phyloP scores from a whole-genome alignment of 164 flowering plant genomes.

The Cinnamomum chago region DNA sequence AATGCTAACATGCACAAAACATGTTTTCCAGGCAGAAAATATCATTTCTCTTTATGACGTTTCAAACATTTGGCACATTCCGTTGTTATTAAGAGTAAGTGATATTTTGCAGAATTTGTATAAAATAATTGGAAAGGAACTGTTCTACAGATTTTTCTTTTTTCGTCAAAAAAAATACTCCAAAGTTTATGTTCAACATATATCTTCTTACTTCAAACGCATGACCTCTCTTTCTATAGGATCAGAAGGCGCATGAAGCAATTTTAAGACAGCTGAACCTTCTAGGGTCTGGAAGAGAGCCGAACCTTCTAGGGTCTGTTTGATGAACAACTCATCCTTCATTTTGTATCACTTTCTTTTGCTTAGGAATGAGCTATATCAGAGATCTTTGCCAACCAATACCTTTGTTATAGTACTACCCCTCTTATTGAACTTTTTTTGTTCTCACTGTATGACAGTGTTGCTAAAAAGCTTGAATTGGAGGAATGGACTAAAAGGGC shows the following conservation, averaged over 20 bases:
- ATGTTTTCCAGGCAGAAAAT: constrained; percentile 36
- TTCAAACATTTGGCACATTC: constrained; percentile 86
- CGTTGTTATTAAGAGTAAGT: constrained; percentile 74
- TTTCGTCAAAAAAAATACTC: not conserved
- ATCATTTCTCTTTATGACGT: constrained; percentile 81
- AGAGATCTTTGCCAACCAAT: not conserved
- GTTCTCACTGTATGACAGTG: constrained; percentile 32
- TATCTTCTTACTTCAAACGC: not conserved
- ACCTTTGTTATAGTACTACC: not conserved
- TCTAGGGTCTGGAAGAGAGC: constrained; percentile 40
- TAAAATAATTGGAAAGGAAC: not conserved
- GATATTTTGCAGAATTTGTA: not conserved
- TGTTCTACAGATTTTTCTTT: not conserved
- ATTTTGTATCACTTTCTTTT: not conserved
- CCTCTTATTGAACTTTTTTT: constrained; percentile 5
- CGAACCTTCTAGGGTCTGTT: constrained; percentile 72
- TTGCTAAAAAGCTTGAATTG: constrained; percentile 50
- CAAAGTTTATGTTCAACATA: not conserved
- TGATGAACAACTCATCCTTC: constrained; percentile 3
- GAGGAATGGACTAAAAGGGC: constrained; percentile 81
- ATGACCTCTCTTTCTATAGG: constrained; percentile 32
- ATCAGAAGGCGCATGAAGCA: constrained; percentile 93
- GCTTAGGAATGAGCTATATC: not conserved
- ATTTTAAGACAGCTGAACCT: constrained; percentile 76
- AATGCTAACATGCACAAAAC: constrained; percentile 1